Conservation (phyloP, 2,329 filamentous ascomycete species). For the Diaporthe humulicola region DNA sequence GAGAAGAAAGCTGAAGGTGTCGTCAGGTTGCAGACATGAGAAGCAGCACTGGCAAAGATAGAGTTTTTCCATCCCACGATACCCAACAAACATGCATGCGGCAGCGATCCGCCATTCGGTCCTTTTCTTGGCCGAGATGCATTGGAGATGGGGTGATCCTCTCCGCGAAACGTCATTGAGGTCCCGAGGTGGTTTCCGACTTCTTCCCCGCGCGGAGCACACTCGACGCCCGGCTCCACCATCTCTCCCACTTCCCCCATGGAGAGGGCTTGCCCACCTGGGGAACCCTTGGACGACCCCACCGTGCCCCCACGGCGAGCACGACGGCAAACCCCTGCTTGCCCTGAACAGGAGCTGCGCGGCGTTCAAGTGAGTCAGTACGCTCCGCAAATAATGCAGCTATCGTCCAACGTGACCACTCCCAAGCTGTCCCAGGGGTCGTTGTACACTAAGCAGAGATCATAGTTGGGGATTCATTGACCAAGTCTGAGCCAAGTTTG, state of each 20-base stretch:
- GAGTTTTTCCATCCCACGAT: neutral
- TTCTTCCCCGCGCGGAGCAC: conserved; percentile 7
- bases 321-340: conserved; percentile 18
- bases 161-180: conserved; percentile 22
- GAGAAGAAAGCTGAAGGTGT: neutral
- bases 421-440: neutral
- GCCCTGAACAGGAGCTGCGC: neutral
- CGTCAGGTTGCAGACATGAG: neutral
- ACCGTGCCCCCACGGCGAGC: conserved; percentile 15
- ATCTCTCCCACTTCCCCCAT: conserved; percentile 15
- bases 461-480: neutral
- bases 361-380: conserved; percentile 7
- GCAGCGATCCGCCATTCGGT: conserved; percentile 12
- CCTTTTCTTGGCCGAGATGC: conserved; percentile 31
- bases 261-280: conserved; percentile 26
- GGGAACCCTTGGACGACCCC: conserved; percentile 21
- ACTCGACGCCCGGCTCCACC: conserved; percentile 12
- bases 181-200: conserved; percentile 1
- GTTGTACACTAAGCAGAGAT: too few relatives aligned
- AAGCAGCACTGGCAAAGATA: neutral
- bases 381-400: conserved; percentile 1
- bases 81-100: neutral
- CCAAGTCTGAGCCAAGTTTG: conserved; percentile 5
- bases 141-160: neutral
- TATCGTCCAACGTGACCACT: neutral